Evolutionary conservation across 2,329 filamentous ascomycete species (phyloP).

Genomic region (Nemania diffusa): DNA sequence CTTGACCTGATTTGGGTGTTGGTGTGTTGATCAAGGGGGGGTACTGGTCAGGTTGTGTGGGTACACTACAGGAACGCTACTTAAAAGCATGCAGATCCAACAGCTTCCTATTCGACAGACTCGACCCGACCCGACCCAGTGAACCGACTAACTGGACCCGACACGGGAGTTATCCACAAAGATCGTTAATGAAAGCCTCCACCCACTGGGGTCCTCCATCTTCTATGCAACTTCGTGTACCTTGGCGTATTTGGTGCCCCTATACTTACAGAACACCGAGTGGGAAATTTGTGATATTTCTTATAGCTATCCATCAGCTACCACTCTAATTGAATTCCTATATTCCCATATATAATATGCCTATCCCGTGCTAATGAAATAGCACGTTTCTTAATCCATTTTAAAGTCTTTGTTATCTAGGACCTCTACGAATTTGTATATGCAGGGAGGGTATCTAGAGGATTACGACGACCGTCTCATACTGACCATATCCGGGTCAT

Average conservation of each 20-base stretch:
- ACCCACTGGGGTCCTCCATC: background rate
- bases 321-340: background rate
- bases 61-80: too few species aligned
- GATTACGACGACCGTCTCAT: background rate
- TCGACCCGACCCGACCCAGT: background rate
- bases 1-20: too few species aligned
- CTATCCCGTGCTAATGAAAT: background rate
- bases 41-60: too few species aligned
- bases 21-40: too few species aligned
- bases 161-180: background rate
- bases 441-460: background rate
- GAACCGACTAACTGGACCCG: background rate
- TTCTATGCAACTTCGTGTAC: background rate
- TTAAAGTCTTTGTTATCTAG: background rate
- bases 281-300: background rate
- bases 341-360: background rate
- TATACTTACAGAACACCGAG: background rate
- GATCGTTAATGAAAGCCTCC: background rate
- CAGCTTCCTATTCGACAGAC: conserved; percentile 16
- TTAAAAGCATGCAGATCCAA: background rate
- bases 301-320: background rate
- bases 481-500: background rate
- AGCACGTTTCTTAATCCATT: background rate
- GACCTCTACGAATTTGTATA: background rate
- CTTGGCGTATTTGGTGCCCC: background rate